Evolutionary conservation across 495 filamentous ascomycete species (phyloP).

Genomic region (Entonaema liquescens): DNA sequence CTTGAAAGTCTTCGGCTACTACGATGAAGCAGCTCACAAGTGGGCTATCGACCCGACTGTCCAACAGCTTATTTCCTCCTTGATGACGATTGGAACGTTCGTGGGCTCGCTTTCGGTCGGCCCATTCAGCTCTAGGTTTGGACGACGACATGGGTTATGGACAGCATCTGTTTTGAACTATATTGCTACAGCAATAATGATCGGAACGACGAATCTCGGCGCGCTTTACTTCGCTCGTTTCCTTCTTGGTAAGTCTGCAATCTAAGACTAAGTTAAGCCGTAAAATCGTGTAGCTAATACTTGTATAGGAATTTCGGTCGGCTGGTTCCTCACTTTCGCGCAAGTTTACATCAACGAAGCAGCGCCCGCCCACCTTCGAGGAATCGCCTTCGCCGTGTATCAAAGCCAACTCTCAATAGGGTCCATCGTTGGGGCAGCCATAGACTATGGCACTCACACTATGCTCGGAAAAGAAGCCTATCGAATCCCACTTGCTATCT

Average conservation of each 20-base stretch:
- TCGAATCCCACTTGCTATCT: conserved; percentile 60
- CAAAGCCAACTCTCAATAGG: conserved; percentile 53
- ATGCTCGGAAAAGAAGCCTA: conserved; percentile 55
- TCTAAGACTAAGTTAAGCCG: background rate
- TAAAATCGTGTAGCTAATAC: background rate
- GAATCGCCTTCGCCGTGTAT: conserved; percentile 54
- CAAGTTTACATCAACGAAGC: conserved; percentile 62
- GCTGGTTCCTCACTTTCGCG: conserved; percentile 61
- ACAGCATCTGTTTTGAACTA: conserved; percentile 53
- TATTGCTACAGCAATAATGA: conserved; percentile 58
- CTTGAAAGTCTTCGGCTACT: conserved; percentile 56
- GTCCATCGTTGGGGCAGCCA: conserved; percentile 60
- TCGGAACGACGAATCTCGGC: conserved; percentile 55
- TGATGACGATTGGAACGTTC: conserved; percentile 65
- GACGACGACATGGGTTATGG: conserved; percentile 54
- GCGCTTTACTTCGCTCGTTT: conserved; percentile 60
- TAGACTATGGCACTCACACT: conserved; percentile 61
- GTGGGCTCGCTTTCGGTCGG: conserved; percentile 58
- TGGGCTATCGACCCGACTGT: conserved; percentile 53
- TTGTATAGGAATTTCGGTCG: conserved; percentile 54
- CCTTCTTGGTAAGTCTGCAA: conserved; percentile 48
- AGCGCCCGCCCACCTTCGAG: conserved; percentile 53
- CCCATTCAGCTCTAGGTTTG: conserved; percentile 54
- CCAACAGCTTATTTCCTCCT: conserved; percentile 60
- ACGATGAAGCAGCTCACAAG: conserved; percentile 34